A percentile compares a stretch with the other conserved stretches of the same genome.
phyloP scores from a whole-genome alignment of 495 filamentous ascomycete species.

The Platismatia glauca region DNA sequence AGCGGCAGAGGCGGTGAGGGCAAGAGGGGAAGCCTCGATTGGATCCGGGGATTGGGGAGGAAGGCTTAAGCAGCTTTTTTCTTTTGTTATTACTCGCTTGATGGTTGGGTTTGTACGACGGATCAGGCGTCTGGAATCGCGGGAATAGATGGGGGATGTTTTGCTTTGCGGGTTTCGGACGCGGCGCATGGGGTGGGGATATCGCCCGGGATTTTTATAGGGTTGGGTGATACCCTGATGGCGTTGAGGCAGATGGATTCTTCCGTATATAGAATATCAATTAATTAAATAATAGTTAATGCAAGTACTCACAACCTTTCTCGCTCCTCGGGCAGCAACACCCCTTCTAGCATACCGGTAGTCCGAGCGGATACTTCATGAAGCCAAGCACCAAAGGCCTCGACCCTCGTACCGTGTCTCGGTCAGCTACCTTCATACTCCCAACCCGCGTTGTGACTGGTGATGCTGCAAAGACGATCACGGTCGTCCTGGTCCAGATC shows the following conservation, averaged over 20 bases:
- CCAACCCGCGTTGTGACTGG: conserved; percentile 60
- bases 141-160: too few relatives aligned
- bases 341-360: too few relatives aligned
- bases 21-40: not conserved
- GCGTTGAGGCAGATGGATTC: too few relatives aligned
- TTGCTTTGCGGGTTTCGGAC: too few relatives aligned
- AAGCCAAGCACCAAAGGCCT: too few relatives aligned
- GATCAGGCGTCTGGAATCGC: too few relatives aligned
- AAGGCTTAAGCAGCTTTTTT: not conserved
- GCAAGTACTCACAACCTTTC: too few relatives aligned
- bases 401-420: conserved; percentile 54
- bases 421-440: conserved; percentile 56
- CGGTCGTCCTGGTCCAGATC: conserved; percentile 22
- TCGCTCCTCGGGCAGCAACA: too few relatives aligned
- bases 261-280: too few relatives aligned
- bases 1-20: not conserved
- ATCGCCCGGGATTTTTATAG: not conserved
- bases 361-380: too few relatives aligned
- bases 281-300: not conserved
- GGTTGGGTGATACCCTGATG: not conserved
- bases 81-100: too few relatives aligned
- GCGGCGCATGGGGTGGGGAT: not conserved
- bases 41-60: not conserved
- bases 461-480: conserved; percentile 38
- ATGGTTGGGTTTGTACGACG: too few relatives aligned